Base-by-base conservation (phyloP, 2,329 filamentous ascomycete species). In the Colletotrichum sp. region DNA sequence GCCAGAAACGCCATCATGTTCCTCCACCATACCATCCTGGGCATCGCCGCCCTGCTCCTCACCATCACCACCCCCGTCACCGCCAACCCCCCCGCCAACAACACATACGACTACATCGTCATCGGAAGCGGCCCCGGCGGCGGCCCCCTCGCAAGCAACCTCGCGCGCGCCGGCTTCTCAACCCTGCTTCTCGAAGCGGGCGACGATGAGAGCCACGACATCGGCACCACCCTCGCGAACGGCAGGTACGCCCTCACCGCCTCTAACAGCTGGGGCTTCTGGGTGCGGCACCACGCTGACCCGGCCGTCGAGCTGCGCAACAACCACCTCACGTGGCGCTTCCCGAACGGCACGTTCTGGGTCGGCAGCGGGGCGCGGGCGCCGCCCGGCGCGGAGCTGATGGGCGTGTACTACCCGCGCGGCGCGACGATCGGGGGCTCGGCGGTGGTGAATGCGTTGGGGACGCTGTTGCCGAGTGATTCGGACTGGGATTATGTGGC, bases 381-480 rank as follows among this genome's bases (percentile, higher is more conserved):
- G 1, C 87, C 87, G 0, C 76, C 79, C 1, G 85, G 80, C 2
- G 82, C 88, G 1, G 81, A 81, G 60, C 82, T 84, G 61, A 82
- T 87, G 62, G 88, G 88, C 9, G 84, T 86, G 8, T 81, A 86
- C 69, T 89, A 89, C 71, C 88, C 88, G 1, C 84, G 88, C 5
- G 84, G 86, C 0, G 86, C 84, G 8, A 86, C 87, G 0, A 81
- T 89, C 0, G 87, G 87, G 5, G 88, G 88, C 0, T 89, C 88
- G 81, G 88, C 90, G 2, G 87, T 89, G 6, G 92, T 94, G 82
- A 92, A 92, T 55, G 91, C 90, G 8, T 82, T 92, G 66, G 88
- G 93, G 61, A 86, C 88, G 30, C 85, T 92, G 28, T 88, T 91
- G 72, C 91, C 92, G 0, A 87, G 90, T 66, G 86, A 90, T 56